These are phyloP conservation scores for Mycena sp. DNA, from an alignment of 1,284 basidiomycete genomes.

Conservation along the genomic window DNA sequence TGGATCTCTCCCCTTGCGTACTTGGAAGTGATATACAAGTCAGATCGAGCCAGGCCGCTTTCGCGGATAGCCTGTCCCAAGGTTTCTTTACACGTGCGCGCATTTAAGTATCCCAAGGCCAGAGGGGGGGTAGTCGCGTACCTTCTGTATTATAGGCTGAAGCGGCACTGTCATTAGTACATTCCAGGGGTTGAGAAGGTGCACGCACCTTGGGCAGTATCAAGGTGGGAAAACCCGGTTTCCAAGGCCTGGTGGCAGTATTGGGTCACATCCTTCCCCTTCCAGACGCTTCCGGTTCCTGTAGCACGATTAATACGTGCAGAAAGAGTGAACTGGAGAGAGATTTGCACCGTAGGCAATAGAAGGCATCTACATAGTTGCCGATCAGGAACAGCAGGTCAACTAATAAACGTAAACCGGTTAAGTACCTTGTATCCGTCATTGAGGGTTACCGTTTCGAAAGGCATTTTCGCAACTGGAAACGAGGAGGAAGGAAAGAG, in stretches of 20 bases:
- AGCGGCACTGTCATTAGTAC: background rate
- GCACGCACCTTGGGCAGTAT: conserved; percentile 55
- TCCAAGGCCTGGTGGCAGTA: conserved; percentile 55
- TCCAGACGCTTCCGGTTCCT: conserved; percentile 40
- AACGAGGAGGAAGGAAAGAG: no score
- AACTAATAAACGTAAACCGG: no score
- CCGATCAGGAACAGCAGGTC: no score
- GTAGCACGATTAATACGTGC: no score
- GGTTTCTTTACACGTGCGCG: conserved; percentile 49
- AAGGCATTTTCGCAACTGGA: no score
- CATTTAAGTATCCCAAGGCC: background rate
- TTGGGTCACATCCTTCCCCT: conserved; percentile 40
- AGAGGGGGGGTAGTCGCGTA: background rate
- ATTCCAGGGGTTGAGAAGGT: background rate
- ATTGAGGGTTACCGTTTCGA: no score
- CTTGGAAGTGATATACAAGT: conserved; percentile 69
- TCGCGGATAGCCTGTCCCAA: conserved; percentile 64
- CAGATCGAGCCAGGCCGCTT: no score
- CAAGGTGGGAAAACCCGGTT: conserved; percentile 57
- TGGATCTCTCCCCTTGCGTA: conserved; percentile 53
- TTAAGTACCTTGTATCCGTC: no score
- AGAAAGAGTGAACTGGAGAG: no score
- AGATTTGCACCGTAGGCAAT: no score
- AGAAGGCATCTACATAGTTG: no score
- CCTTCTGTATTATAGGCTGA: conserved; percentile 50